Percentiles rank a stretch among this genome's conserved stretches.
phyloP scores from a whole-genome alignment of 306 rosid species.

The Dalbergia cochinchinensis region DNA sequence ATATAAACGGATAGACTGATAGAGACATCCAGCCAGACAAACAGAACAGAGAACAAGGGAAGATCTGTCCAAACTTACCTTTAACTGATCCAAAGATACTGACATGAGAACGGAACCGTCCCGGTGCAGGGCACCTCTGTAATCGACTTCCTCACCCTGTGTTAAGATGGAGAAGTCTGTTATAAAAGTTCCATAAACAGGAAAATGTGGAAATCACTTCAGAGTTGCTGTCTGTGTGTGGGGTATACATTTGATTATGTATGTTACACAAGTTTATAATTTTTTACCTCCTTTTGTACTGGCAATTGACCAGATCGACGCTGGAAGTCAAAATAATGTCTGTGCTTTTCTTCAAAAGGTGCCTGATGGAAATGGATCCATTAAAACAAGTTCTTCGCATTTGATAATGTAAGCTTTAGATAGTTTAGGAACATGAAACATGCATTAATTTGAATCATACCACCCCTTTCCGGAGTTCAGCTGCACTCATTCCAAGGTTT shows the following conservation, averaged over 20 bases:
- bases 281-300: constrained; percentile 81
- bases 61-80: constrained; percentile 59
- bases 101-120: constrained; percentile 99
- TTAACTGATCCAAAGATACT: constrained; percentile 83
- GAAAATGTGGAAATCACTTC: background rate
- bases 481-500: constrained; percentile 85
- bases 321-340: constrained; percentile 92
- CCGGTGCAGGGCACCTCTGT: constrained; percentile 91
- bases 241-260: background rate
- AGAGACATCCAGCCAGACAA: constrained; percentile 12
- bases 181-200: constrained; percentile 29
- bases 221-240: background rate
- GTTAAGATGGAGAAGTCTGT: constrained; percentile 33
- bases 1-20: constrained; percentile 20
- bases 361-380: constrained; percentile 64
- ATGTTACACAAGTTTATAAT: constrained; percentile 12
- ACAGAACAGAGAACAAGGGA: constrained; percentile 29
- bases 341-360: constrained; percentile 91
- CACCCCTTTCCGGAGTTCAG: constrained; percentile 93
- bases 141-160: constrained; percentile 98
- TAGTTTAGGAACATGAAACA: constrained; percentile 33
- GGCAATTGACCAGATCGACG: constrained; percentile 98
- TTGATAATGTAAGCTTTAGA: constrained; percentile 25
- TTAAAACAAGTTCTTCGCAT: constrained; percentile 34
- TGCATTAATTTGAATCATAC: constrained; percentile 62